phyloP scores from a whole-genome alignment of 2,329 filamentous ascomycete genomes.

The Sclerotinia spermophila region DNA sequence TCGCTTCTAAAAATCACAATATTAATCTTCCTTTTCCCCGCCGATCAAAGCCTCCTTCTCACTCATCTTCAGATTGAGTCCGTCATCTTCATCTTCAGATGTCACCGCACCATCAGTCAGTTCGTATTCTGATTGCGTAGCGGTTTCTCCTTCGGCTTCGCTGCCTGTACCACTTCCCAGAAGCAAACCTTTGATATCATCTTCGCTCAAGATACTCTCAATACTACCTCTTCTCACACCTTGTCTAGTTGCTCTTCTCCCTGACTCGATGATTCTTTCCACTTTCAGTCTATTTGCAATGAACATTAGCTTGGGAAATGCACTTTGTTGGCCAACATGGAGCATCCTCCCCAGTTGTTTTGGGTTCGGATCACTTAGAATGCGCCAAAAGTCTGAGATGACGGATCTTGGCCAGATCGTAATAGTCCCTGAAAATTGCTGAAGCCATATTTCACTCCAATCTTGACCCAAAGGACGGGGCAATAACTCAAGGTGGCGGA shows the following conservation, averaged over 20 bases:
- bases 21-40: background rate
- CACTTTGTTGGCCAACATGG: constrained; percentile 80
- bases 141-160: constrained; percentile 35
- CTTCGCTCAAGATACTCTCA: constrained; percentile 59
- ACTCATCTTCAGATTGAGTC: background rate
- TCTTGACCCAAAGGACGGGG: constrained; percentile 90
- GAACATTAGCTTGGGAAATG: constrained; percentile 90
- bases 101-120: constrained; percentile 30
- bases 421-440: constrained; percentile 89
- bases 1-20: background rate
- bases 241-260: constrained; percentile 51
- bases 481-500: constrained; percentile 86
- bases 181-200: constrained; percentile 53
- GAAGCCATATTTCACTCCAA: constrained; percentile 95
- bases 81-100: constrained; percentile 28
- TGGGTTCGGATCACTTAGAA: constrained; percentile 77
- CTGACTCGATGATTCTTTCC: constrained; percentile 65
- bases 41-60: background rate
- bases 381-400: constrained; percentile 76
- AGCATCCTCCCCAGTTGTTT: constrained; percentile 81
- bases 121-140: constrained; percentile 36
- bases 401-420: constrained; percentile 91
- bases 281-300: constrained; percentile 82
- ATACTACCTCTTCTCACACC: constrained; percentile 50
- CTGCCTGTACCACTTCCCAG: constrained; percentile 29